These are phyloP conservation scores for Anethum foeniculum DNA, from an alignment of 140 eudicot genomes.

Conservation along the genomic window DNA sequence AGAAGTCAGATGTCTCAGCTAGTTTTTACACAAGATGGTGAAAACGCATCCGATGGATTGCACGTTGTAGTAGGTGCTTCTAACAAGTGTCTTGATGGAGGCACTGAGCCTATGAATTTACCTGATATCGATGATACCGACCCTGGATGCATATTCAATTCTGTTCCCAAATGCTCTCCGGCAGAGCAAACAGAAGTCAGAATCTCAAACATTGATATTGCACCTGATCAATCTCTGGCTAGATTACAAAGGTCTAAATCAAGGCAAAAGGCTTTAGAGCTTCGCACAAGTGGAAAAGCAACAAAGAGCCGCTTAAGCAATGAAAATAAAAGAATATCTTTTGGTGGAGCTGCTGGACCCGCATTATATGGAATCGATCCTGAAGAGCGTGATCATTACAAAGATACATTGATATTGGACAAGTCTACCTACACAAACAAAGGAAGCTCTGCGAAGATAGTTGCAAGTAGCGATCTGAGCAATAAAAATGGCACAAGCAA, in stretches of 20 bases:
- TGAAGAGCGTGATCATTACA: slow-evolving; percentile 24
- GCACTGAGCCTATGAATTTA: slow-evolving; percentile 19
- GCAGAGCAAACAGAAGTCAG: slow-evolving; percentile 36
- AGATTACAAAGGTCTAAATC: slow-evolving; percentile 80
- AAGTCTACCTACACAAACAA: slow-evolving; percentile 21
- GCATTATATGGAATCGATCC: slow-evolving; percentile 19
- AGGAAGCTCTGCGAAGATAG: slow-evolving; percentile 8
- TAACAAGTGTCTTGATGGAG: slow-evolving; percentile 19
- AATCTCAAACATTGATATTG: slow-evolving; percentile 36
- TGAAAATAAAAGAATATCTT: slow-evolving; percentile 25
- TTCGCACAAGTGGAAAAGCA: slow-evolving; percentile 51
- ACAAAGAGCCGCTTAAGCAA: slow-evolving; percentile 32
- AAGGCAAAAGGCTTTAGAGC: slow-evolving; percentile 84
- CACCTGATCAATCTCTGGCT: slow-evolving; percentile 53
- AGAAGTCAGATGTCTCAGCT: slow-evolving; percentile 56
- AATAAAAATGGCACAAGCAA: slow-evolving; percentile 22
- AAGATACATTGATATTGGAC: slow-evolving; percentile 16
- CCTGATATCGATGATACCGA: slow-evolving; percentile 20
- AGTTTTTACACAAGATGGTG: slow-evolving; percentile 27
- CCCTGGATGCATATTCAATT: slow-evolving; percentile 22
- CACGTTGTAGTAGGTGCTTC: slow-evolving; percentile 29
- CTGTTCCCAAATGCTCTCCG: slow-evolving; percentile 40
- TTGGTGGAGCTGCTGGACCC: slow-evolving; percentile 28
- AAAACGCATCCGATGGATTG: slow-evolving; percentile 22
- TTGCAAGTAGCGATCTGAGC: slow-evolving; percentile 21